These are phyloP conservation scores for Corylus avellana DNA, from an alignment of 306 rosid species.

Conservation along the genomic window DNA sequence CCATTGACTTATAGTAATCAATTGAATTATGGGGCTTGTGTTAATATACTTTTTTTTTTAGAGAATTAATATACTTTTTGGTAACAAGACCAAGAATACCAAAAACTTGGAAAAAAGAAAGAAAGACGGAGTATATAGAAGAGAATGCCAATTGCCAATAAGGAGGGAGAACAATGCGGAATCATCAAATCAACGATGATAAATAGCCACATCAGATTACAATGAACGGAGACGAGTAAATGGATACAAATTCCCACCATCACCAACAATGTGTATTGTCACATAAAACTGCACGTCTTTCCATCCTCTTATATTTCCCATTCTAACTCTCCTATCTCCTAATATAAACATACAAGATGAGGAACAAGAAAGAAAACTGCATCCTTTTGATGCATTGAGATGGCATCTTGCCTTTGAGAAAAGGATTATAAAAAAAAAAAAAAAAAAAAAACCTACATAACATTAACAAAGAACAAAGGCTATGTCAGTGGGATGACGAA, in stretches of 20 bases:
- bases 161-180: neutral
- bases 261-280: conserved; percentile 32
- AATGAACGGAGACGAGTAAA: conserved; percentile 24
- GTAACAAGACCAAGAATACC: no score
- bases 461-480: conserved; percentile 3
- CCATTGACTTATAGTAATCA: no score
- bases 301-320: conserved; percentile 26
- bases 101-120: no score
- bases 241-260: conserved; percentile 27
- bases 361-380: conserved; percentile 42
- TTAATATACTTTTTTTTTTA: no score
- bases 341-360: conserved; percentile 34
- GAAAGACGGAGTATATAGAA: neutral
- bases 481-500: conserved; percentile 49
- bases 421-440: conserved; percentile 20
- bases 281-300: conserved; percentile 41
- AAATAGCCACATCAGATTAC: conserved; percentile 29
- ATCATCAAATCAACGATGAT: conserved; percentile 19
- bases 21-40: no score
- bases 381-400: conserved; percentile 42
- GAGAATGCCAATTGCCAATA: neutral
- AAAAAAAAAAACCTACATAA: conserved; percentile 39
- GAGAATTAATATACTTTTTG: no score
- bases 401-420: conserved; percentile 29
- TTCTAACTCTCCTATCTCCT: conserved; percentile 42